Evolutionary conservation across 805 yeast species (phyloP), one percentile per base, ranked within the genome.

Genomic region (Yamadazyma paraphyllophila): DNA sequence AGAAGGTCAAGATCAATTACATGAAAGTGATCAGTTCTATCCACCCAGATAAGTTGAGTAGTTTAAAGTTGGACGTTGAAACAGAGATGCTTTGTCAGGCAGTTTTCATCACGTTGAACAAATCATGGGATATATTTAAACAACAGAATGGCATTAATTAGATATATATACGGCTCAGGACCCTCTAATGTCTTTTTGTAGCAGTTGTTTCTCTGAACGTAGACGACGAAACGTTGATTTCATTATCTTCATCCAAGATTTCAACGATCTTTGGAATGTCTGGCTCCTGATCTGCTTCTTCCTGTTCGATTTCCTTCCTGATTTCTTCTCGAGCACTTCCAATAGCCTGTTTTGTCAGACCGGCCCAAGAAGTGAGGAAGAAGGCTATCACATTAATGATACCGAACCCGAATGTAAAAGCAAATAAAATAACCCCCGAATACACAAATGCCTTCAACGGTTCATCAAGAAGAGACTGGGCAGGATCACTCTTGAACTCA

Each of bases 41-140:
- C 5, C 94, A 85, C 57, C 94, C 94, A 0, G 99, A 94, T 63
- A 94, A 94, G 62, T 69, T 91, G 17, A 49, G 53, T 26, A 56
- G 55, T 46, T 49, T 54, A 26, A 63, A 66, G 16, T 79, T 84
- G 1, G 69, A 82, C 7, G 69, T 82, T 5, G 95, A 89, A 56
- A 79, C 80, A 46, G 83, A 85, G 60, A 78, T 92, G 83, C 74
- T 92, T 38, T 94, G 97, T 12, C 92, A 91, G 55, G 82, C 81
- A 17, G 92, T 92, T 0, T 94, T 94, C 60, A 85, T 90, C 33
- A 74, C 82, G 0, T 69, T 94, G 50, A 92, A 90, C 63, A 78
- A 81, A 54, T 90, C 97, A 2, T 94, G 99, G 98, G 97, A 88
- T 54, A 66, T 63, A 15, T 90, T 89, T 62, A 86, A 84, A 57